These are phyloP conservation scores for Saturnispora mendoncae DNA, from an alignment of 805 yeast genomes.

Conservation along the genomic window DNA sequence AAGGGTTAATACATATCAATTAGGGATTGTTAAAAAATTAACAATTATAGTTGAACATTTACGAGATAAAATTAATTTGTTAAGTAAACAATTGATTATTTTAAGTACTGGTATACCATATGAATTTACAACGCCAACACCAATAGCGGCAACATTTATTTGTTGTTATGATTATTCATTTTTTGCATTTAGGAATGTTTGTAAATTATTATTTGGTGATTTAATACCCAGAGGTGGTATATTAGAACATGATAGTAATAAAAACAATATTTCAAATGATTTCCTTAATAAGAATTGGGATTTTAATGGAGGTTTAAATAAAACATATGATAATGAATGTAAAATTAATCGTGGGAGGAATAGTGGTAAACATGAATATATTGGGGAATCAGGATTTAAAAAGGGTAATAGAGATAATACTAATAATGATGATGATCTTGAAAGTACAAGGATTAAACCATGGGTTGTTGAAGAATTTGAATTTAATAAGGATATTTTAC, in stretches of 20 bases:
- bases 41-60: slow-evolving; percentile 26
- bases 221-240: slow-evolving; percentile 43
- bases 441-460: slow-evolving; percentile 20
- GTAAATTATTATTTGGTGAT: slow-evolving; percentile 46
- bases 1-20: slow-evolving; percentile 50
- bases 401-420: too few species aligned
- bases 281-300: slow-evolving; percentile 1
- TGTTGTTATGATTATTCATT: slow-evolving; percentile 55
- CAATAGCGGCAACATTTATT: slow-evolving; percentile 46
- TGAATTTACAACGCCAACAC: slow-evolving; percentile 48
- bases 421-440: neutral
- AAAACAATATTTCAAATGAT: slow-evolving; percentile 1
- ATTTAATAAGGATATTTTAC: slow-evolving; percentile 41
- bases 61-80: slow-evolving; percentile 11
- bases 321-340: neutral
- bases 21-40: slow-evolving; percentile 51
- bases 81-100: slow-evolving; percentile 43
- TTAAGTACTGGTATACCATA: slow-evolving; percentile 58
- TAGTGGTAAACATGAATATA: too few species aligned
- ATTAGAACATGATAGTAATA: slow-evolving; percentile 32
- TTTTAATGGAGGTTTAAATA: slow-evolving; percentile 10
- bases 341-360: too few species aligned
- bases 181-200: slow-evolving; percentile 40
- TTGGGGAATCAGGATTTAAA: too few species aligned
- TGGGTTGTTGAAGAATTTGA: slow-evolving; percentile 56